Evolutionary conservation across 2,329 filamentous ascomycete species (phyloP), one percentile per base, ranked within the genome.

Genomic region (Orbilia oligospora): DNA sequence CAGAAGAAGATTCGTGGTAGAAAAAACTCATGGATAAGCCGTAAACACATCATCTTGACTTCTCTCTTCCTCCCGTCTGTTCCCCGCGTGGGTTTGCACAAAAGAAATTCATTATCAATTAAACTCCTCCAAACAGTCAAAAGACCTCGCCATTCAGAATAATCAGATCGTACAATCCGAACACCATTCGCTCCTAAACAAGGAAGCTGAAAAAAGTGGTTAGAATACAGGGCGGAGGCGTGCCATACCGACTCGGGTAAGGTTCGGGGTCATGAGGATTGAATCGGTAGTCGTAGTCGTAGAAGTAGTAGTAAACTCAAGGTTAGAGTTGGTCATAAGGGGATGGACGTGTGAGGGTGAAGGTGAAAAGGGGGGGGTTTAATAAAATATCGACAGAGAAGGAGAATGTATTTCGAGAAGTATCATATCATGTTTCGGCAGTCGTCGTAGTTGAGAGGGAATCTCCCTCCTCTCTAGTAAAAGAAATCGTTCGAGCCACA

Each of bases 51-150:
- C 22, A 38, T 53, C 24, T 36, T 36, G 27, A 18, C 51, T 36
- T 20, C 68, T 66, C 48, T 18, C 18, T 20, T 27, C 18, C 20
- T 20, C 49, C 30, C 63, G 14, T 51, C 38, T 55, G 44, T 30
- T 18, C 51, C 33, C 20, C 56, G 33, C 56, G 8, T 12, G 9
- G n/a, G 27, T 51, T 51, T 46, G 27, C 14, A 46, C 64, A 75
- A 75, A 75, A 63, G 71, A 64, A 75, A 75, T 49, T 66, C 61
- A 73, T 75, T 61, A 58, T 69, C 67, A 30, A 69, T 63, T 51
- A 68, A 44, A 44, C 48, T 70, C 65, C 65, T 65, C 46, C 63
- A 63, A 49, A 24, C 46, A 49, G 49, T 49, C 66, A 64, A 71
- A 38, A 53, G 27, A 55, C 44, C 30, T 41, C 46, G 44, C 55